Conservation (phyloP, 2,329 filamentous ascomycete genomes). For the Parascedosporium putredinis region DNA sequence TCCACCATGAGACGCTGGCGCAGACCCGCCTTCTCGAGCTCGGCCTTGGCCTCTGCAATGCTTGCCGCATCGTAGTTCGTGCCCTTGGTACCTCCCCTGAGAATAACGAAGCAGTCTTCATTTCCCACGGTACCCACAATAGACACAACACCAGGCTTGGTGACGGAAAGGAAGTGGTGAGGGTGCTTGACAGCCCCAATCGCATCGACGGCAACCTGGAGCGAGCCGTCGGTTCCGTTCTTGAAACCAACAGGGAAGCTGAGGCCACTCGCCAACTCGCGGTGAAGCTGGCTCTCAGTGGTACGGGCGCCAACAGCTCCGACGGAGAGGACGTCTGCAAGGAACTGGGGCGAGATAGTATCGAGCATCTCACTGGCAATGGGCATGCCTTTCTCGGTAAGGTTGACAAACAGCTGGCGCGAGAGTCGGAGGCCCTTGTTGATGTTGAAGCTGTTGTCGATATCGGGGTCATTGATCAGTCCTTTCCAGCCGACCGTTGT, state of each 20-base stretch:
- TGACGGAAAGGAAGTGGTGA: constrained; percentile 98
- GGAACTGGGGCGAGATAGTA: constrained; percentile 95
- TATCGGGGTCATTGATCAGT: constrained; percentile 96
- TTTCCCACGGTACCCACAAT: constrained; percentile 92
- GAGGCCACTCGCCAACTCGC: constrained; percentile 86
- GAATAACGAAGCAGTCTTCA: constrained; percentile 93
- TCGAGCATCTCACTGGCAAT: constrained; percentile 98
- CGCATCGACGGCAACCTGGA: constrained; percentile 88
- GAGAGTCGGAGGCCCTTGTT: constrained; percentile 94
- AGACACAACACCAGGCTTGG: constrained; percentile 90
- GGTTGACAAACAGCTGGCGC: constrained; percentile 85
- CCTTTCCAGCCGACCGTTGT: constrained; percentile 99
- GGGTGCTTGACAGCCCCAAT: constrained; percentile 77
- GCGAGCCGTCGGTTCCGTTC: constrained; percentile 91
- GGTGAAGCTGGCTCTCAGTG: constrained; percentile 92
- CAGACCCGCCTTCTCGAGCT: constrained; percentile 70
- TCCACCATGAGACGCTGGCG: constrained; percentile 93
- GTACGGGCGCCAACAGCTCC: constrained; percentile 93
- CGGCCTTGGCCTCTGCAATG: constrained; percentile 69
- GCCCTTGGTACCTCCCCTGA: constrained; percentile 81
- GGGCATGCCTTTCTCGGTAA: constrained; percentile 80
- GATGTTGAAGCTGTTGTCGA: constrained; percentile 95
- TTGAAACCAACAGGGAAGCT: constrained; percentile 99
- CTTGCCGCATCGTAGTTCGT: constrained; percentile 88
- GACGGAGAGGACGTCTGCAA: constrained; percentile 89